These are phyloP conservation scores for Talaromyces atroroseus DNA, from an alignment of 2,329 filamentous ascomycete species.

Conservation along the genomic window DNA sequence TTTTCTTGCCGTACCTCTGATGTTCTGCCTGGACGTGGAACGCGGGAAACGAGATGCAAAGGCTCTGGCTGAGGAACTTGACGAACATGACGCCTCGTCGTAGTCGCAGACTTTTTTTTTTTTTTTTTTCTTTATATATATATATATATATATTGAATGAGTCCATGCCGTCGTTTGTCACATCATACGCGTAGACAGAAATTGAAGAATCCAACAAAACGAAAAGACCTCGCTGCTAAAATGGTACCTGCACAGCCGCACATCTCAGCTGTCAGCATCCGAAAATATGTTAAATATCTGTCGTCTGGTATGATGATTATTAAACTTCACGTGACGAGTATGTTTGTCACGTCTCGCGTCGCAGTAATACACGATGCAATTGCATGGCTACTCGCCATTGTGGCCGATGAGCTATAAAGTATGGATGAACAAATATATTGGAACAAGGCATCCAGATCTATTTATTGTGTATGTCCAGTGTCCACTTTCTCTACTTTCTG, in stretches of 20 bases:
- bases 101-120: neutral
- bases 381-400: neutral
- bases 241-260: no score
- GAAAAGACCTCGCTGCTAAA: no score
- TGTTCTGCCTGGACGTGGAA: slow-evolving; percentile 80
- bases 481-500: no score
- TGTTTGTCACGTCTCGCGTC: neutral
- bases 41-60: slow-evolving; percentile 65
- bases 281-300: neutral
- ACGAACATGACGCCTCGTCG: slow-evolving; percentile 18
- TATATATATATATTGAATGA: no score
- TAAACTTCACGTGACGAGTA: neutral
- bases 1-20: slow-evolving; percentile 73
- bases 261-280: no score
- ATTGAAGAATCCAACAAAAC: neutral
- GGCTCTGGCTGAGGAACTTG: slow-evolving; percentile 53
- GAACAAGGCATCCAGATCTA: neutral
- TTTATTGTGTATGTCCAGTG: no score
- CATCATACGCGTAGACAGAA: neutral
- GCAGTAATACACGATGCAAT: neutral
- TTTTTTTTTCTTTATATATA: no score
- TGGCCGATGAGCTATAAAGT: neutral
- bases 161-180: neutral
- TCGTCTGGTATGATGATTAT: neutral
- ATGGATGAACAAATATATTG: neutral